These are phyloP conservation scores for Plasmodium knowlesi DNA, from an alignment of 169 alveolate species.

Conservation along the genomic window DNA sequence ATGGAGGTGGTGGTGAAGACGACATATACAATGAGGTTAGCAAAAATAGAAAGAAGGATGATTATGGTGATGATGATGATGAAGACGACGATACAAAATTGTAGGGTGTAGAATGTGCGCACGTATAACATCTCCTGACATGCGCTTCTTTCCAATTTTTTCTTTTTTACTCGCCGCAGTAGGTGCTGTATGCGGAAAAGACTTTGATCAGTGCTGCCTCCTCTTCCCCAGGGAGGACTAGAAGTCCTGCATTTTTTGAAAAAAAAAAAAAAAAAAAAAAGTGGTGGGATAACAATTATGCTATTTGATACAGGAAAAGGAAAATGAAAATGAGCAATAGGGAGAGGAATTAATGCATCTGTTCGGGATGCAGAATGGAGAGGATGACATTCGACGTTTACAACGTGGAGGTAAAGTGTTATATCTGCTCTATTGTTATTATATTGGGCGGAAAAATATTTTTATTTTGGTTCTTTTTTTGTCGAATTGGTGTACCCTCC, in stretches of 20 bases:
- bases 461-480: neutral
- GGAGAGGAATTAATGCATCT: neutral
- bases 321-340: neutral
- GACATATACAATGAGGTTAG: too few relatives aligned
- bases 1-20: neutral
- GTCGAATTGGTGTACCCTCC: neutral
- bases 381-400: neutral
- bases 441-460: neutral
- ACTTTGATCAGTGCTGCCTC: conserved; percentile 47
- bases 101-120: neutral
- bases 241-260: conserved; percentile 8
- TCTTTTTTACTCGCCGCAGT: conserved; percentile 51
- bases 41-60: too few relatives aligned
- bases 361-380: neutral
- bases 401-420: neutral
- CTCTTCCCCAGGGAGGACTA: conserved; percentile 58
- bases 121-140: neutral
- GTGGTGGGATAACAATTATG: neutral
- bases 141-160: neutral
- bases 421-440: neutral
- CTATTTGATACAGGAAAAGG: neutral
- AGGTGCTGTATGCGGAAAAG: conserved; percentile 46
- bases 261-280: neutral
- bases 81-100: neutral
- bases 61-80: neutral